Conservation (phyloP, 768 basidiomycete species). For the Leccinum arenicola region DNA sequence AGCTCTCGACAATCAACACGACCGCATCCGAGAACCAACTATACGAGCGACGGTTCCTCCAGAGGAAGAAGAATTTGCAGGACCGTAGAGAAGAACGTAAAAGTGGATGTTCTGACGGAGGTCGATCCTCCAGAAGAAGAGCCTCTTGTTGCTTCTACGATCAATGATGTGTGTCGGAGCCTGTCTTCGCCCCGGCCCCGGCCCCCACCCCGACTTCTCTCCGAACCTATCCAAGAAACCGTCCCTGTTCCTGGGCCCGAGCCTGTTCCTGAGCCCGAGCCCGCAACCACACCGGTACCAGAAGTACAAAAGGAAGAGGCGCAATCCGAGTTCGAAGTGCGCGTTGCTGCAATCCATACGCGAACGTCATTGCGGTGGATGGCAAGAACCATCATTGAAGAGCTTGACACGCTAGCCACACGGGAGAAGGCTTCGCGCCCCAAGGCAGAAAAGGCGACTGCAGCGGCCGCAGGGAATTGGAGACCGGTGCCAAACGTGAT, state of each 20-base stretch:
- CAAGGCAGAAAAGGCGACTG: slow-evolving; percentile 37
- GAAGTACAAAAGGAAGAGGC: slow-evolving; percentile 9
- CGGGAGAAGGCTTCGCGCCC: slow-evolving; percentile 54
- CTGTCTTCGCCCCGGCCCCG: background rate
- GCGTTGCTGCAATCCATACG: slow-evolving; percentile 27
- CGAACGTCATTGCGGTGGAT: slow-evolving; percentile 33
- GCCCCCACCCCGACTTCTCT: background rate
- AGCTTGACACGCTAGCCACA: slow-evolving; percentile 68
- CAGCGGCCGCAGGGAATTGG: slow-evolving; percentile 11
- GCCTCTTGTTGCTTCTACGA: background rate
- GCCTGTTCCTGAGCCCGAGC: background rate
- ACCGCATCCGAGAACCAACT: slow-evolving; percentile 46
- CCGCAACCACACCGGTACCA: background rate
- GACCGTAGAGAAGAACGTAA: slow-evolving; percentile 23
- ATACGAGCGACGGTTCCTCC: slow-evolving; percentile 24
- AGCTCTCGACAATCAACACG: slow-evolving; percentile 47
- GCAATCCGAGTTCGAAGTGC: slow-evolving; percentile 23
- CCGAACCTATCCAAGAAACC: background rate
- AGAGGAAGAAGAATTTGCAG: slow-evolving; percentile 23
- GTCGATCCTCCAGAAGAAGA: slow-evolving; percentile 13
- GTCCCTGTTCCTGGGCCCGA: too few relatives aligned
- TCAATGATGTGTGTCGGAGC: background rate
- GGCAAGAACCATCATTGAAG: slow-evolving; percentile 65
- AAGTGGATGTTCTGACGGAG: slow-evolving; percentile 15
- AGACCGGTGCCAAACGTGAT: slow-evolving; percentile 9